Evolutionary conservation across 306 rosid genomes (phyloP).

Genomic region (Oemleria cerasiformis): DNA sequence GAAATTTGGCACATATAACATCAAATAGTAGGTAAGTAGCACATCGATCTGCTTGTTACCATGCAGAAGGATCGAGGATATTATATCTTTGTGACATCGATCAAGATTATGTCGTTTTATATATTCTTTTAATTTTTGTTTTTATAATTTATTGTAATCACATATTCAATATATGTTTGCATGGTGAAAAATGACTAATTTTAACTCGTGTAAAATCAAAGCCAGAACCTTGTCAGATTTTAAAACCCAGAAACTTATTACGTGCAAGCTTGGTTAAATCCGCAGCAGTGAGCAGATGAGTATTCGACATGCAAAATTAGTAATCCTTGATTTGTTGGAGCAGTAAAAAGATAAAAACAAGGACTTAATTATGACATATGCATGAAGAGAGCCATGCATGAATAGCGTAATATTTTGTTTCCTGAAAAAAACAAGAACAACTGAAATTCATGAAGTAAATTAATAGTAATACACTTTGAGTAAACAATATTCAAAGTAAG

Average conservation of each 20-base stretch:
- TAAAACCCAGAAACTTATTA: not conserved
- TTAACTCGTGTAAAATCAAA: not conserved
- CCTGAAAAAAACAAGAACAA: not conserved
- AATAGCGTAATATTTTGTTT: not conserved
- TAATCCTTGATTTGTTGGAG: not conserved
- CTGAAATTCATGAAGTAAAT: not conserved
- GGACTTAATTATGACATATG: too few relatives aligned
- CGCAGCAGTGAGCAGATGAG: not conserved
- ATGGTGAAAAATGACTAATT: not conserved
- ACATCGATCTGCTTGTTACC: too few relatives aligned
- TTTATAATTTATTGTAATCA: too few relatives aligned
- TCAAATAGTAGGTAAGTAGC: too few relatives aligned
- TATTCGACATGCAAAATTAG: not conserved
- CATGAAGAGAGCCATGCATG: not conserved
- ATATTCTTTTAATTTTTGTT: too few relatives aligned
- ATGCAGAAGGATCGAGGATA: too few relatives aligned
- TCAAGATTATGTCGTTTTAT: too few relatives aligned
- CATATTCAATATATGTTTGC: too few relatives aligned
- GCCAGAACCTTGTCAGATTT: not conserved
- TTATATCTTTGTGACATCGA: too few relatives aligned
- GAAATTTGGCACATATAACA: too few relatives aligned
- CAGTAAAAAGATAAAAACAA: too few relatives aligned
- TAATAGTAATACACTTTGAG: not conserved
- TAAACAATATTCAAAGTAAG: constrained; percentile 13
- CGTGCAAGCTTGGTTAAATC: not conserved